These are phyloP conservation scores for Helotiales sp. DNA, from an alignment of 2,329 filamentous ascomycete species.

Conservation along the genomic window DNA sequence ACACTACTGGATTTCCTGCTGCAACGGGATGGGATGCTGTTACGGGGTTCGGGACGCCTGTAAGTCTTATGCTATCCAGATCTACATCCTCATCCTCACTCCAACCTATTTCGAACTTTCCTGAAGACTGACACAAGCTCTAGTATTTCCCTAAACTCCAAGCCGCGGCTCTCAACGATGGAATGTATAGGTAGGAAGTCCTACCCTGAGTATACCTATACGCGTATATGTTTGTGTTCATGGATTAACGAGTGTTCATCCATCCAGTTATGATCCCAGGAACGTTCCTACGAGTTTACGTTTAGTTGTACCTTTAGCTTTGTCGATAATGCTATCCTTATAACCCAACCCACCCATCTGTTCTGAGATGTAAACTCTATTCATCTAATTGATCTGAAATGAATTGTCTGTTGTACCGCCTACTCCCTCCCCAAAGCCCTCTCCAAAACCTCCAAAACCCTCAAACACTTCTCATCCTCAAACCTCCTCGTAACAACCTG, in stretches of 20 bases:
- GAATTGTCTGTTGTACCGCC: not conserved
- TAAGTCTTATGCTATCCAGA: too few relatives aligned
- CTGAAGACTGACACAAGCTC: not conserved
- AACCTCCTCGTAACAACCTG: conserved; percentile 38
- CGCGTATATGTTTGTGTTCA: not conserved
- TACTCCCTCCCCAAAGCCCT: conserved; percentile 3
- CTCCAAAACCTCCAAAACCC: conserved; percentile 17
- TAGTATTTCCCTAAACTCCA: conserved; percentile 7
- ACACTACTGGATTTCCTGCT: conserved; percentile 31
- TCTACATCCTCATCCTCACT: not conserved
- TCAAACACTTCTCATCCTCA: conserved; percentile 38
- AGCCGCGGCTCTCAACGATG: conserved; percentile 6
- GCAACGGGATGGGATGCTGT: conserved; percentile 38
- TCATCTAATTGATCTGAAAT: not conserved
- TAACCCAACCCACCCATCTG: not conserved
- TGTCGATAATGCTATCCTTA: not conserved
- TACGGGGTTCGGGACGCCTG: conserved; percentile 39
- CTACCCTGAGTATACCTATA: too few relatives aligned
- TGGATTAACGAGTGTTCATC: conserved; percentile 1
- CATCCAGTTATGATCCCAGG: not conserved
- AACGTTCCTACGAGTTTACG: not conserved
- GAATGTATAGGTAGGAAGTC: conserved; percentile 4
- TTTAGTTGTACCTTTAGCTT: not conserved
- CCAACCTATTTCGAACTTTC: not conserved
- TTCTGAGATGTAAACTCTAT: not conserved